Evolutionary conservation across 2,329 filamentous ascomycete species (phyloP).

Genomic region (Dactylellina sp.): DNA sequence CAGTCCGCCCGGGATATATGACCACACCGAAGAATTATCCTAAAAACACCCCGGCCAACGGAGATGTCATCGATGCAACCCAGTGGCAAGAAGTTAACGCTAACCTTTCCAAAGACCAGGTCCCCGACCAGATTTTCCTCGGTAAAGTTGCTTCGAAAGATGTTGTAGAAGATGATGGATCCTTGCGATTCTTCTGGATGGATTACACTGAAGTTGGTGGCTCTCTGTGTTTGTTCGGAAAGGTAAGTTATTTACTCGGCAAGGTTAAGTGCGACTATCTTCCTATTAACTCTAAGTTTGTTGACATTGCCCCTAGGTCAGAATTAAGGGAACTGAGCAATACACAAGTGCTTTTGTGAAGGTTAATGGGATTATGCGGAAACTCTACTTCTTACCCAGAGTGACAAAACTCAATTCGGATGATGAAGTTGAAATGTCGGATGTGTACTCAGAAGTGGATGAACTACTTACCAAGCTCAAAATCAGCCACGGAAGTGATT

Average conservation of each 20-base stretch:
- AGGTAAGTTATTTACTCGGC: slow-evolving; percentile 67
- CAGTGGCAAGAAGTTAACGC: slow-evolving; percentile 89
- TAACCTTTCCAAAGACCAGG: slow-evolving; percentile 68
- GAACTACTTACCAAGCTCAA: slow-evolving; percentile 86
- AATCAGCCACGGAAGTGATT: slow-evolving; percentile 73
- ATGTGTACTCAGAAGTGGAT: slow-evolving; percentile 92
- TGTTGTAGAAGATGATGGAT: slow-evolving; percentile 93
- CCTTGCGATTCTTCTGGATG: slow-evolving; percentile 93
- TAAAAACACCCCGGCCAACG: slow-evolving; percentile 55
- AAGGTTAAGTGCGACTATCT: neutral
- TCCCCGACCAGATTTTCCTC: slow-evolving; percentile 64
- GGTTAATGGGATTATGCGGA: slow-evolving; percentile 91
- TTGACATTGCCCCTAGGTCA: slow-evolving; percentile 20
- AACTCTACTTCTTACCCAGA: slow-evolving; percentile 91
- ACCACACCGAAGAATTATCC: slow-evolving; percentile 15
- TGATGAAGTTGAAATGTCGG: slow-evolving; percentile 84
- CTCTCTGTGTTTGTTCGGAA: slow-evolving; percentile 92
- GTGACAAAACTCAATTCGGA: slow-evolving; percentile 71
- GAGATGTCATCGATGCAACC: slow-evolving; percentile 77
- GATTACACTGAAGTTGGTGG: slow-evolving; percentile 95
- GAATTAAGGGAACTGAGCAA: slow-evolving; percentile 74
- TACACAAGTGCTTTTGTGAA: slow-evolving; percentile 96
- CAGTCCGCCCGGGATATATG: slow-evolving; percentile 54
- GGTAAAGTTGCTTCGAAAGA: slow-evolving; percentile 86
- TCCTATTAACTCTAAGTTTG: too few species aligned